These are phyloP conservation scores for Podaxis mareebaensis DNA, from an alignment of 768 basidiomycete genomes.

Conservation along the genomic window DNA sequence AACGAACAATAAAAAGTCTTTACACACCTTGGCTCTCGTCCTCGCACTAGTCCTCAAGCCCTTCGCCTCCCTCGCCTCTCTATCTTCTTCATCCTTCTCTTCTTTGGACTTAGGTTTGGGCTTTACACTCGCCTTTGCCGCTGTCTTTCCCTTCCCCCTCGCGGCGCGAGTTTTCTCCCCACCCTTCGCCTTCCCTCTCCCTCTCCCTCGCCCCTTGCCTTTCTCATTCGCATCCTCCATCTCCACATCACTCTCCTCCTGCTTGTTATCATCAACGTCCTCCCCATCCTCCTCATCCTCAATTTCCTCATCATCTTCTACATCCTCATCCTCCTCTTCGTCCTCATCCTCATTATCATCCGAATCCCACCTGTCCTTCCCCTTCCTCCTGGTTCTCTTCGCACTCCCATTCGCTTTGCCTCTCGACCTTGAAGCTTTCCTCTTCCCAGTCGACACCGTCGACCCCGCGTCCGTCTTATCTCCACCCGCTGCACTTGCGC, in stretches of 20 bases:
- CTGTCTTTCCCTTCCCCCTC: neutral
- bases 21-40: slow-evolving; percentile 7
- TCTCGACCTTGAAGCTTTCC: slow-evolving; percentile 6
- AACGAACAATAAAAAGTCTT: neutral
- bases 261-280: neutral
- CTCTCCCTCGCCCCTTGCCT: neutral
- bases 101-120: neutral
- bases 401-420: slow-evolving; percentile 13
- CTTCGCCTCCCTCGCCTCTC: slow-evolving; percentile 11
- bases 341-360: slow-evolving; percentile 13
- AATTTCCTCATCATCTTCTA: neutral
- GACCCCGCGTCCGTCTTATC: slow-evolving; percentile 4
- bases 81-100: slow-evolving; percentile 7
- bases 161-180: no score
- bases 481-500: neutral
- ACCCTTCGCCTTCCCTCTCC: neutral
- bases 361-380: slow-evolving; percentile 16
- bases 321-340: neutral
- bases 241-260: slow-evolving; percentile 12
- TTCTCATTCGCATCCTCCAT: slow-evolving; percentile 8
- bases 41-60: slow-evolving; percentile 11
- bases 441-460: slow-evolving; percentile 1
- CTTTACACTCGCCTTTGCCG: neutral
- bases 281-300: neutral
- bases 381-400: slow-evolving; percentile 13